A percentile compares a stretch with the other conserved stretches of the same genome.
Evolutionary conservation across 768 basidiomycete species (phyloP).

Genomic region (Panellus pusillus): DNA sequence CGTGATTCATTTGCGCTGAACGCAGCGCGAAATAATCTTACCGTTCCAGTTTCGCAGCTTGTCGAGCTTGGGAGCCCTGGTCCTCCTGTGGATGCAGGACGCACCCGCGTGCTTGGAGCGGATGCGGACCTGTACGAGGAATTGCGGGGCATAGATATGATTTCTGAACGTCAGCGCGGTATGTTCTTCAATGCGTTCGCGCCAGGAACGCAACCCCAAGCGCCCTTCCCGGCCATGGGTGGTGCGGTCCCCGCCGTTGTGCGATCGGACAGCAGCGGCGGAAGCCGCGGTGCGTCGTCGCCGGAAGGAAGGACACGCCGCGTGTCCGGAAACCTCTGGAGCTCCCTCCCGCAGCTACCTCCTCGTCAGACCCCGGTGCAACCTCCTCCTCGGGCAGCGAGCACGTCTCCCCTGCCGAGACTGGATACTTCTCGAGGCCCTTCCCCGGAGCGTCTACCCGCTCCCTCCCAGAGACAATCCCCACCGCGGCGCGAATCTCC

Average conservation of each 20-base stretch:
- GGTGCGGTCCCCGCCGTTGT: slow-evolving; percentile 17
- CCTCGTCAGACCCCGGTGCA: slow-evolving; percentile 6
- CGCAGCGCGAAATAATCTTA: neutral
- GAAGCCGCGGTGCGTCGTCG: neutral
- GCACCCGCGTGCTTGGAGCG: slow-evolving; percentile 3
- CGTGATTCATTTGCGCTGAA: slow-evolving; percentile 5
- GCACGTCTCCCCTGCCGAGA: slow-evolving; percentile 17
- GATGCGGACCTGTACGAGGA: slow-evolving; percentile 16
- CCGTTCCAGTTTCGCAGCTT: slow-evolving; percentile 17
- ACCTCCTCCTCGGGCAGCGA: slow-evolving; percentile 13
- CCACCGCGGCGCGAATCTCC: slow-evolving; percentile 8
- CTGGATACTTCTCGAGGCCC: slow-evolving; percentile 10
- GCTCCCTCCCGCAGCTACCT: slow-evolving; percentile 9
- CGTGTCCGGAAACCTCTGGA: slow-evolving; percentile 13
- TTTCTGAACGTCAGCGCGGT: slow-evolving; percentile 14
- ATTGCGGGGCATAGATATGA: slow-evolving; percentile 14
- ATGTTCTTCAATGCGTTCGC: slow-evolving; percentile 11
- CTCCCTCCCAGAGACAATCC: slow-evolving; percentile 4
- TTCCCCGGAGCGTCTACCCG: neutral
- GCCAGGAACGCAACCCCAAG: slow-evolving; percentile 3
- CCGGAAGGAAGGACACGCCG: slow-evolving; percentile 2
- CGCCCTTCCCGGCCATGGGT: neutral
- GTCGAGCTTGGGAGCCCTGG: slow-evolving; percentile 10
- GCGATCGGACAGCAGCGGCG: slow-evolving; percentile 11
- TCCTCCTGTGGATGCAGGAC: neutral